Conservation (phyloP, 1,139 yeast species). For the Lodderomyces orthopsilosis region DNA sequence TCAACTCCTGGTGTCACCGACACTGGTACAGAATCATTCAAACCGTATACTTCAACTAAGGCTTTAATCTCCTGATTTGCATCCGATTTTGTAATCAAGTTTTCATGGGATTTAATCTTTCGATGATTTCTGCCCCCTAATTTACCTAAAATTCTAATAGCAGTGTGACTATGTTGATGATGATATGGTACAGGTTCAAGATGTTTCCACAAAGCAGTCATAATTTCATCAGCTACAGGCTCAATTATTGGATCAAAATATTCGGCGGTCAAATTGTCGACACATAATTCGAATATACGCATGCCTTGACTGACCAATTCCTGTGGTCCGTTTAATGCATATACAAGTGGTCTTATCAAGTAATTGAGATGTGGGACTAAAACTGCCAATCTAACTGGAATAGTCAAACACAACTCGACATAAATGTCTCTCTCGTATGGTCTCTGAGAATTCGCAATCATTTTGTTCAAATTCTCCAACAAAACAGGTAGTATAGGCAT, state of each 20-base stretch:
- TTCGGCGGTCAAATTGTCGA: conserved; percentile 92
- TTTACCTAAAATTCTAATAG: conserved; percentile 89
- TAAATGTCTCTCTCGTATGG: conserved; percentile 91
- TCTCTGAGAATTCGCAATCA: conserved; percentile 78
- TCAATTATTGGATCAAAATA: conserved; percentile 96
- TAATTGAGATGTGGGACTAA: conserved; percentile 88
- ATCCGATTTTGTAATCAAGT: conserved; percentile 54
- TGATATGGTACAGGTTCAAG: conserved; percentile 88
- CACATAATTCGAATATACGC: conserved; percentile 92
- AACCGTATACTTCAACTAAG: conserved; percentile 66
- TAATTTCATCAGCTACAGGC: conserved; percentile 90
- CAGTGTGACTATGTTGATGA: conserved; percentile 92
- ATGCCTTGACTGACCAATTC: conserved; percentile 93
- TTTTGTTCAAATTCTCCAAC: conserved; percentile 78
- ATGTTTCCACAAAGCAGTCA: conserved; percentile 91
- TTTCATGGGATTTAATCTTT: conserved; percentile 71
- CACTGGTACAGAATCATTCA: conserved; percentile 58
- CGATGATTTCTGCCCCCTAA: conserved; percentile 94
- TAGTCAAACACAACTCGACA: conserved; percentile 91
- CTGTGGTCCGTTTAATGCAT: conserved; percentile 85
- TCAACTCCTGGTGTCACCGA: conserved; percentile 81
- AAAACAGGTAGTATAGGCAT: conserved; percentile 86
- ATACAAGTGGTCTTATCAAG: conserved; percentile 85
- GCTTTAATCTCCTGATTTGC: conserved; percentile 71
- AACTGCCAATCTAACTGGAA: conserved; percentile 90